phyloP scores from a whole-genome alignment of 495 filamentous ascomycete species.

The Neurospora sublineolata region DNA sequence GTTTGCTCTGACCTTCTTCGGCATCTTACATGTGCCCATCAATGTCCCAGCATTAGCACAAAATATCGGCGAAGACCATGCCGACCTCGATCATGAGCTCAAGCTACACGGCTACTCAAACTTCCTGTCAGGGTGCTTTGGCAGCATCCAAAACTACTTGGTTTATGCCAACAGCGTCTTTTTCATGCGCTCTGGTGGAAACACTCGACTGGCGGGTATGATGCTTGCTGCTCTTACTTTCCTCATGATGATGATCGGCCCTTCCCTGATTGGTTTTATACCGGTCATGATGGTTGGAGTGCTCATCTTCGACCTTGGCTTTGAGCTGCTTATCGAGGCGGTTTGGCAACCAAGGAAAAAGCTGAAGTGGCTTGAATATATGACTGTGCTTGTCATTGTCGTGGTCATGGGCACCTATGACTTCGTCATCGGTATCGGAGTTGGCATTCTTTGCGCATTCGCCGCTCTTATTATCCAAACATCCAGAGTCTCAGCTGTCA shows the following conservation, averaged over 20 bases:
- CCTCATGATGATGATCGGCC: slow-evolving; percentile 72
- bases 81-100: slow-evolving; percentile 83
- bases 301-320: slow-evolving; percentile 84
- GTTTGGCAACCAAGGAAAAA: slow-evolving; percentile 80
- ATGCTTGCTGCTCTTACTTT: slow-evolving; percentile 72
- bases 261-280: slow-evolving; percentile 81
- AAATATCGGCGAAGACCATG: slow-evolving; percentile 78
- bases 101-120: slow-evolving; percentile 91
- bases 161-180: slow-evolving; percentile 95
- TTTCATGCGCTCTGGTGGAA: slow-evolving; percentile 83
- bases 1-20: slow-evolving; percentile 96
- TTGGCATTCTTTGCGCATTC: slow-evolving; percentile 86
- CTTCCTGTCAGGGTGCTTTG: slow-evolving; percentile 68
- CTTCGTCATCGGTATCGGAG: slow-evolving; percentile 85
- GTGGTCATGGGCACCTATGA: slow-evolving; percentile 93
- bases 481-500: slow-evolving; percentile 74
- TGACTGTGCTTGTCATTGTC: slow-evolving; percentile 87
- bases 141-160: slow-evolving; percentile 95
- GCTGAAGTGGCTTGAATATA: slow-evolving; percentile 71
- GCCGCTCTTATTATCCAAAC: slow-evolving; percentile 84
- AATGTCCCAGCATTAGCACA: slow-evolving; percentile 89
- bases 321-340: slow-evolving; percentile 81
- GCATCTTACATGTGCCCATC: slow-evolving; percentile 92
- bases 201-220: slow-evolving; percentile 76
- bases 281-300: slow-evolving; percentile 94